Conservation (phyloP, 352 stramenopile genomes). For the Globisporangium cederbergense region DNA sequence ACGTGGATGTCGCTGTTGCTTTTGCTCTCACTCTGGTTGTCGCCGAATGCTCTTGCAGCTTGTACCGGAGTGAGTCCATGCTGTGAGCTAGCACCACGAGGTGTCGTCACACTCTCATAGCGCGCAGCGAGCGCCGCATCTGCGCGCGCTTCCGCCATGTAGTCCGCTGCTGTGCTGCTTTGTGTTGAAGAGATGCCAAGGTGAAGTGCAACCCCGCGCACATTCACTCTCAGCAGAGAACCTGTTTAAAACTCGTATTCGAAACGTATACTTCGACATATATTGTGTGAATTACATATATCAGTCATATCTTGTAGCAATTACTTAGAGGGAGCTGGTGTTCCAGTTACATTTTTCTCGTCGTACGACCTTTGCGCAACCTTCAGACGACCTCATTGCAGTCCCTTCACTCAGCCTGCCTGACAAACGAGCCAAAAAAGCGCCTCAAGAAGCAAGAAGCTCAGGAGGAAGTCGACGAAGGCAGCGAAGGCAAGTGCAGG, state of each 20-base stretch:
- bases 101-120: not conserved
- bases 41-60: not conserved
- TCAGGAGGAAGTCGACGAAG: not conserved
- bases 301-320: not conserved
- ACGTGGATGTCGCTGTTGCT: not conserved
- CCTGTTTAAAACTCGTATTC: not conserved
- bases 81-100: no score
- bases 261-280: not conserved
- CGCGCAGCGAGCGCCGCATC: not conserved
- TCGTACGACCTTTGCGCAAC: not conserved
- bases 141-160: not conserved
- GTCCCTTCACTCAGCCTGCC: not conserved
- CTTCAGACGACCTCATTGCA: not conserved
- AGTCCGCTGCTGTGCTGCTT: not conserved
- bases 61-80: not conserved
- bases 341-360: not conserved
- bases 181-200: not conserved
- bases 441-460: not conserved
- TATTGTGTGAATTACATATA: not conserved
- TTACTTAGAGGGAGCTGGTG: not conserved
- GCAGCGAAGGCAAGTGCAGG: not conserved
- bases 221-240: not conserved
- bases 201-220: constrained; percentile 1
- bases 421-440: constrained; percentile 1
- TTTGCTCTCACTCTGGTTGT: no score